Base-by-base conservation (phyloP, 116 monocot genomes). In the Iris pallida region DNA sequence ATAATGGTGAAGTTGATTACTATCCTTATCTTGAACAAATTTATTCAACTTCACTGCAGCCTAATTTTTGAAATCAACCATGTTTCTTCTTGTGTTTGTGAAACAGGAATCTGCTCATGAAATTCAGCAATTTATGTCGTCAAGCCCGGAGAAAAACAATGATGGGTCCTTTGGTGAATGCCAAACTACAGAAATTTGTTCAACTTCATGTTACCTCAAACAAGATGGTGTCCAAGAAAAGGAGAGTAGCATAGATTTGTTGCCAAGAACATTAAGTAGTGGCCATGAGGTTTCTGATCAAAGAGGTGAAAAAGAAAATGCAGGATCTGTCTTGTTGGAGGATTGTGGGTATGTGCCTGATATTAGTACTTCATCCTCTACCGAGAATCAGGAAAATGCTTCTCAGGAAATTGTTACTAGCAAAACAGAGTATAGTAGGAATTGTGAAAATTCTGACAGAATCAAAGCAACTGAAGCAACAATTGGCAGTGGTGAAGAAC, bases 301-400 rank as follows among this genome's bases (percentile, higher is more conserved):
- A 41, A 41, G 14, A 13, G 45, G 20, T 69, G 75, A 41, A 53
- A 40, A 8, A 1, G 61, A 7, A 20, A 20, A 10, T 4, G 10
- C 30, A 42, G 17, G 30, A 5, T 7, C 45, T 41, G 46, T 57
- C 47, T 53, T 42, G 10, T 11, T 60, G 8, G 61, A 75, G 53
- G 56, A 63, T 41, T 46, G 47, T 43, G 69, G 47, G 7, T 63
- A 55, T 47, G 69, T 64, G 5, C 60, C 54, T 16, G 69, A 76
- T 62, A 76, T 55, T 45, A 55, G 20, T 12, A 47, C 40, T 57
- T 64, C 55, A 5, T 53, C 55, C 13, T 65, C 65, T 30, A 45
- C 56, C 19, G 47, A 73, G 18, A 73, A 65, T n/a, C 65, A 12
- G n/a, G 65, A 47, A 5, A 15, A 20, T 58, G 11, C 4, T 42